Evolutionary conservation across 1,284 basidiomycete genomes (phyloP), one percentile per base, ranked within the genome.

Genomic region (Cystobasidiaceae sp.): DNA sequence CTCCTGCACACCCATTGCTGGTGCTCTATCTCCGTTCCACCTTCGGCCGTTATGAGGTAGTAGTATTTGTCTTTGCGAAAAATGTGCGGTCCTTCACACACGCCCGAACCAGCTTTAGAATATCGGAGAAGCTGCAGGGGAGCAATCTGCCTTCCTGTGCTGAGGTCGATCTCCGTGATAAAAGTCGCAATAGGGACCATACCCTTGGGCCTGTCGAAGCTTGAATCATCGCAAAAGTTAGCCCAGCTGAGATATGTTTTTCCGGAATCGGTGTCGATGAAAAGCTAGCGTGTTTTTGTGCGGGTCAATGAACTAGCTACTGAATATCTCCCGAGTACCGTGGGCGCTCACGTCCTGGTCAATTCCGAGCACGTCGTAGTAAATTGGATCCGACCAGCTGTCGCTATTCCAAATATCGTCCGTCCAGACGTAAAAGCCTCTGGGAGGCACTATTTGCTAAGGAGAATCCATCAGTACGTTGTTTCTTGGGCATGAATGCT

Each of bases 11-110:
- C 65, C 61, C 68, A 71, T 44, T 71, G 67, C 25, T 67, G 68
- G 58, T 74, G 72, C 28, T 58, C 43, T 1, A 41, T 57, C 51
- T 72, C 70, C n/a, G 74, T 75, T 0, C 74, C 74, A 0, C 73
- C 74, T 37, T 75, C 74, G 3, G 74, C 74, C 1, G 68, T 69
- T 51, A 70, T 49, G 23, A 75, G 69, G 69, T 74, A 74, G 54
- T 72, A 71, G 7, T 37, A 69, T 0, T 56, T 70, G 32, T 71
- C 69, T 25, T 66, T 67, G 25, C 69, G 67, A 59, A 69, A 69
- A 33, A 75, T 69, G 45, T 75, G 73, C 3, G 67, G 62, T 4
- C 73, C 73, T 50, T 75, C 74, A 41, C 73, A 70, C 23, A 71
- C 66, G 5, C 68, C 57, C 27, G 55, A 54, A 19, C 61, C 48